Percentiles rank a stretch among this genome's conserved stretches.
Evolutionary conservation across 495 filamentous ascomycete species (phyloP).

Genomic region (Extremus antarcticus): DNA sequence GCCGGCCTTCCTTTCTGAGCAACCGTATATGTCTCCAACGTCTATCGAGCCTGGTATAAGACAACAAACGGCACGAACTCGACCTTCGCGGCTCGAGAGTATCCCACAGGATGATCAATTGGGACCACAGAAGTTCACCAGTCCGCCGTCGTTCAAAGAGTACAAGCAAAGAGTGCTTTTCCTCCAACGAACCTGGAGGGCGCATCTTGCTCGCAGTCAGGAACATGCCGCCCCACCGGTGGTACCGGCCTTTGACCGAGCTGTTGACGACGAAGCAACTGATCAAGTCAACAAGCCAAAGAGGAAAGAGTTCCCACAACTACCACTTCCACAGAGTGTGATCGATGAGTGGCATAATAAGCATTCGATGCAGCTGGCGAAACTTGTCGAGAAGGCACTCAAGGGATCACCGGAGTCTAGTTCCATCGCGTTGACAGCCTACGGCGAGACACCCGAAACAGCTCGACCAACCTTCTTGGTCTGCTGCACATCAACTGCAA

Average conservation of each 20-base stretch:
- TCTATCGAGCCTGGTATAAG: not conserved
- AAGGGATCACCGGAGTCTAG: constrained; percentile 32
- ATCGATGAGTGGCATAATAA: constrained; percentile 31
- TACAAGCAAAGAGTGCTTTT: constrained; percentile 26
- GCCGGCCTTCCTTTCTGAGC: not conserved
- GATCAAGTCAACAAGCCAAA: not conserved
- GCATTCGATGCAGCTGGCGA: constrained; percentile 30
- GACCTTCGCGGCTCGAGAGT: not conserved
- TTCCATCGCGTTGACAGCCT: constrained; percentile 34
- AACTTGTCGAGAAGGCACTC: constrained; percentile 29
- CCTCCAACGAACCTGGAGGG: constrained; percentile 27
- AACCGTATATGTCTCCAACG: not conserved
- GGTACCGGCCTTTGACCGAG: not conserved
- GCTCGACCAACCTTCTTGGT: constrained; percentile 38
- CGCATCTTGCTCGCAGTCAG: constrained; percentile 13
- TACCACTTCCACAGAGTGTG: constrained; percentile 25
- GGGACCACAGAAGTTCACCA: not conserved
- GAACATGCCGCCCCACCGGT: not conserved
- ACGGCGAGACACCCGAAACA: constrained; percentile 30
- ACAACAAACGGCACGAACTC: not conserved
- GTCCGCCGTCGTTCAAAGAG: constrained; percentile 15
- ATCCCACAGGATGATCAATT: not conserved
- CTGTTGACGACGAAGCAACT: not conserved
- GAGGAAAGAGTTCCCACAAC: constrained; percentile 28
- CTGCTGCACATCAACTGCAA: constrained; percentile 33